phyloP scores from a whole-genome alignment of 805 yeast species.

The Barnettozyma sp. region DNA sequence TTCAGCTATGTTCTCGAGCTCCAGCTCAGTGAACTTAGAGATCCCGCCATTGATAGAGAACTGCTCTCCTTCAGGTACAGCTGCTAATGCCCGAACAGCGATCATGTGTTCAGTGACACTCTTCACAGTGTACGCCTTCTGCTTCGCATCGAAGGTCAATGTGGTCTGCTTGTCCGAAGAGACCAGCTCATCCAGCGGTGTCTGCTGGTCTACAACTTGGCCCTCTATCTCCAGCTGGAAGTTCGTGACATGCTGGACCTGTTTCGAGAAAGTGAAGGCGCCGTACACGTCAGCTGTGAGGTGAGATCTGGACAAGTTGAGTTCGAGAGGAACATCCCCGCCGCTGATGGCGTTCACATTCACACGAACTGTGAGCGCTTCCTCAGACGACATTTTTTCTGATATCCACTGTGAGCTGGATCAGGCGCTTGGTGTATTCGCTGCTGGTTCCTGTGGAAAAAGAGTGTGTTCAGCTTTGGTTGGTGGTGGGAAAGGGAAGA shows the following conservation, averaged over 20 bases:
- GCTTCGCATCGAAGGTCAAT: slow-evolving; percentile 40
- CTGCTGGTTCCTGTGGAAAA: too few species aligned
- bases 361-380: slow-evolving; percentile 9
- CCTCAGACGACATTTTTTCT: too few species aligned
- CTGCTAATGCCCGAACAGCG: slow-evolving; percentile 55
- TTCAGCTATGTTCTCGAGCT: slow-evolving; percentile 27
- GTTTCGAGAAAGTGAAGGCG: slow-evolving; percentile 49
- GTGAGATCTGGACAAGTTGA: slow-evolving; percentile 30
- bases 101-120: slow-evolving; percentile 55
- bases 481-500: too few species aligned
- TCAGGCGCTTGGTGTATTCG: too few species aligned
- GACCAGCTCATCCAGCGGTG: slow-evolving; percentile 25
- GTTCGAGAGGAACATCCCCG: slow-evolving; percentile 15
- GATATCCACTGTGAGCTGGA: too few species aligned
- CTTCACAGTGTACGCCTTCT: slow-evolving; percentile 53
- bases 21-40: slow-evolving; percentile 38
- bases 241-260: slow-evolving; percentile 53
- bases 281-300: slow-evolving; percentile 51
- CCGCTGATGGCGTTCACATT: slow-evolving; percentile 2
- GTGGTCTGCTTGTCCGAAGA: slow-evolving; percentile 20
- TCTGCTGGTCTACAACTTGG: slow-evolving; percentile 26
- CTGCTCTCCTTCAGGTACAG: slow-evolving; percentile 42
- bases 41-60: slow-evolving; percentile 40
- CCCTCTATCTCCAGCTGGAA: slow-evolving; percentile 40
- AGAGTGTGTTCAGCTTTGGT: too few species aligned